A percentile compares a stretch with the other conserved stretches of the same genome.
Evolutionary conservation across 2,329 filamentous ascomycete genomes (phyloP).

Genomic region (Talaromyces islandicus): DNA sequence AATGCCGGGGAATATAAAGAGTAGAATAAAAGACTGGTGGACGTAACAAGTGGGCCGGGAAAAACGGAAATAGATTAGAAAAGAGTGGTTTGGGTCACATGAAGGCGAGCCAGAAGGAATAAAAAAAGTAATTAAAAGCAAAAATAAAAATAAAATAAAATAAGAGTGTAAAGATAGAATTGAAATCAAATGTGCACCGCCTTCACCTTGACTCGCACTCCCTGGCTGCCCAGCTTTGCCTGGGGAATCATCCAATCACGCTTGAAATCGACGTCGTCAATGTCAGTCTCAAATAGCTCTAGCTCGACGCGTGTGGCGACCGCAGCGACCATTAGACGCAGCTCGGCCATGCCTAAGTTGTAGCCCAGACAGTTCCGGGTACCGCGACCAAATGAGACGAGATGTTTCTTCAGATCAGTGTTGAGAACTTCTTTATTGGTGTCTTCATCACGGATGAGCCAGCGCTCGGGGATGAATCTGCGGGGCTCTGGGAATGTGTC

Average conservation of each 20-base stretch:
- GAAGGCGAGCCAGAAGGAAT: not conserved
- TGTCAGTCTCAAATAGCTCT: not conserved
- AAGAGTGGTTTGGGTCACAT: not conserved
- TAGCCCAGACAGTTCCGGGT: constrained; percentile 6
- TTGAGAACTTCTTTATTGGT: not conserved
- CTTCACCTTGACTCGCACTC: not conserved
- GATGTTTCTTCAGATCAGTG: not conserved
- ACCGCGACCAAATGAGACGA: constrained; percentile 3
- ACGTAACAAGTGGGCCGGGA: not conserved
- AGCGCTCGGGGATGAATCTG: not conserved
- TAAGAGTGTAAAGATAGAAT: not conserved
- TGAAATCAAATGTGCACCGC: not conserved
- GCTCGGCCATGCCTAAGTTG: constrained; percentile 12
- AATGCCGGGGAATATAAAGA: not conserved
- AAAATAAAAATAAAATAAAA: not conserved
- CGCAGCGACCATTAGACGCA: constrained; percentile 13
- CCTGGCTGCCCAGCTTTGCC: not conserved
- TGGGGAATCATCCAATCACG: not conserved
- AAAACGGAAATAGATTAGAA: not conserved
- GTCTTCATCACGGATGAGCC: not conserved
- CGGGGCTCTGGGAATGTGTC: not conserved
- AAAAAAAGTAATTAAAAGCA: not conserved
- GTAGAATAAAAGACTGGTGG: not conserved
- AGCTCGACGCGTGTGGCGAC: constrained; percentile 11
- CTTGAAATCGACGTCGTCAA: not conserved